Base-by-base conservation (phyloP, 441 rosid genomes). In the Erodium trifolium region DNA sequence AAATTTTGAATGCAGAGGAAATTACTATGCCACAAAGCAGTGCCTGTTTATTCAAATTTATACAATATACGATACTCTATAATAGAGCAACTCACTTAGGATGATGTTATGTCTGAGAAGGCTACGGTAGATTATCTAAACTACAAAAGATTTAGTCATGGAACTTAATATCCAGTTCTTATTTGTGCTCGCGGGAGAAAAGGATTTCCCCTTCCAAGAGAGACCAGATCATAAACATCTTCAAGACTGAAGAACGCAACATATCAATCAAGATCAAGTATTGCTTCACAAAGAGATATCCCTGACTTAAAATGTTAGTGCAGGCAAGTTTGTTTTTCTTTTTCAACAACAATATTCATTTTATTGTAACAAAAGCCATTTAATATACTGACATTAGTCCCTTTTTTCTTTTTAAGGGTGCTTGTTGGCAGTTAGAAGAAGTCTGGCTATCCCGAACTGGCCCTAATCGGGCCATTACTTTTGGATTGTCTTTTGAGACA, bases 171-270 rank as follows among this genome's bases (percentile, higher is more conserved):
- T 57, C 23, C 29, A 57, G 63, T 16, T 57, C 16, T 57, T 17
- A 57, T 57, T 19, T 17, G 63, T 57, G 63, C 63, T 57, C 17
- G 63, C 63, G 16, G 63, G 63, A 17, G 19, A 57, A 16, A 16
- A 17, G 63, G 2, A 17, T 17, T 17, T 17, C 16, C 23, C 63
- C 2, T 17, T 55, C 16, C 27, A 57, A 7, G 63, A 57, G 23
- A 57, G 63, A 57, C 27, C 63, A 57, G 63, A 57, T 7, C 27
- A 57, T 57, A 57, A 57, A 5, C 63, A 57, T 16, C 27, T 16
- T 18, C 12, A 16, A 8, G 16, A 57, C 10, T 57, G 63, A 57
- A 57, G 27, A 16, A 17, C 27, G 23, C 16, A 17, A 57, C 23
- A 57, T 17, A 57, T 18, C 3, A 2, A 37, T 37, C 27, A 57